A percentile compares a stretch with the other conserved stretches of the same genome.
These are phyloP conservation scores for Salix viminalis DNA, from an alignment of 345 rosid species.

Conservation along the genomic window DNA sequence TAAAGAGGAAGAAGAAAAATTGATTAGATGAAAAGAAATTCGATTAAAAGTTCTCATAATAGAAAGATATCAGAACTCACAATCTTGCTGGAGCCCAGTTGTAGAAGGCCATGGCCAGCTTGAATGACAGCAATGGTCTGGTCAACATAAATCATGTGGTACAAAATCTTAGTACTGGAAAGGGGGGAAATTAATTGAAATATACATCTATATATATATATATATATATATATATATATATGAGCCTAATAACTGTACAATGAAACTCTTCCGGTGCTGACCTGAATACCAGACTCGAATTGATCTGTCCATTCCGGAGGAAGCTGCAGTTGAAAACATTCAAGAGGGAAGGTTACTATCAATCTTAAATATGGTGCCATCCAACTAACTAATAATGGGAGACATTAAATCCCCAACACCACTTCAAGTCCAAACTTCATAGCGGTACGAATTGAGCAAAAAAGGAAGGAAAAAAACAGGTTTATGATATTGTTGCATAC, in stretches of 20 bases:
- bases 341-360: conserved; percentile 24
- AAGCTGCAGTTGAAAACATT: conserved; percentile 57
- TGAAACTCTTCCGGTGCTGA: conserved; percentile 17
- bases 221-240: neutral
- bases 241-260: neutral
- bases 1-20: neutral
- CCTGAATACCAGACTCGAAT: conserved; percentile 99
- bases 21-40: neutral
- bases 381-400: conserved; percentile 18
- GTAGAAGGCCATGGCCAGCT: conserved; percentile 98
- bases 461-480: neutral
- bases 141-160: conserved; percentile 2
- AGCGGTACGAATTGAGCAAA: neutral
- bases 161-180: conserved; percentile 12
- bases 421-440: neutral
- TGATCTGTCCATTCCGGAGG: conserved; percentile 99
- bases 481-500: conserved; percentile 35
- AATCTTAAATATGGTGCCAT: conserved; percentile 25
- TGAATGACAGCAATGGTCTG: conserved; percentile 99
- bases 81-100: conserved; percentile 91
- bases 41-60: neutral
- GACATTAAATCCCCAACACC: conserved; percentile 8
- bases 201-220: neutral
- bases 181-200: neutral
- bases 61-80: conserved; percentile 41